Evolutionary conservation across 345 rosid genomes (phyloP).

Genomic region (Linum lewisii): DNA sequence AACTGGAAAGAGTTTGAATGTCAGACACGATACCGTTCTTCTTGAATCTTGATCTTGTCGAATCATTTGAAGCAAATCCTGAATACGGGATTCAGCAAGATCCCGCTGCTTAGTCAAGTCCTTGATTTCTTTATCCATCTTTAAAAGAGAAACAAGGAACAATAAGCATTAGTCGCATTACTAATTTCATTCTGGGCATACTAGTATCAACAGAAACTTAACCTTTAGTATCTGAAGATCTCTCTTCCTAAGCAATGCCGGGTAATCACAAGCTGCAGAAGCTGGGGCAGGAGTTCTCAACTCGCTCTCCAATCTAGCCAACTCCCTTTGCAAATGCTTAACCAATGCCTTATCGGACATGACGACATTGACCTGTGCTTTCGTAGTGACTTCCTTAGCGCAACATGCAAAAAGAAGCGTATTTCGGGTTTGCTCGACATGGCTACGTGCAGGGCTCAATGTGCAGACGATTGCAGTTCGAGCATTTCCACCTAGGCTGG

Average conservation of each 20-base stretch:
- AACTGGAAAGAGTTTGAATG: slow-evolving; percentile 2
- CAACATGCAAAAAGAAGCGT: slow-evolving; percentile 94
- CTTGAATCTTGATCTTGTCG: slow-evolving; percentile 44
- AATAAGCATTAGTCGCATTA: too few relatives aligned
- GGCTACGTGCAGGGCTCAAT: slow-evolving; percentile 91
- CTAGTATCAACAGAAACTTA: too few relatives aligned
- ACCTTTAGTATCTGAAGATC: slow-evolving; percentile 96
- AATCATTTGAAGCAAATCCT: slow-evolving; percentile 63
- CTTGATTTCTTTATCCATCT: slow-evolving; percentile 84
- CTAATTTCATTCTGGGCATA: too few relatives aligned
- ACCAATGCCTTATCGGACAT: slow-evolving; percentile 99
- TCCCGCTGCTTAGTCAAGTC: slow-evolving; percentile 78
- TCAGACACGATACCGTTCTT: slow-evolving; percentile 31
- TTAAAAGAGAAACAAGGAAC: slow-evolving; percentile 19
- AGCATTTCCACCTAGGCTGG: slow-evolving; percentile 98
- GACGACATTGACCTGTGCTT: slow-evolving; percentile 94
- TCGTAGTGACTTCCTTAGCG: slow-evolving; percentile 94
- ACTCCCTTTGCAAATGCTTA: slow-evolving; percentile 82
- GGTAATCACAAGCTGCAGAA: slow-evolving; percentile 48
- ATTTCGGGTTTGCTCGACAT: slow-evolving; percentile 97
- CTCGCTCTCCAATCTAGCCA: slow-evolving; percentile 92
- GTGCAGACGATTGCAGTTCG: slow-evolving; percentile 95
- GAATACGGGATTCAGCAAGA: slow-evolving; percentile 68
- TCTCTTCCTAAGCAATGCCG: slow-evolving; percentile 60
- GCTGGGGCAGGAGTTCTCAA: slow-evolving; percentile 58